phyloP scores from a whole-genome alignment of 305 asterid genomes.

The Solanum hybrid region DNA sequence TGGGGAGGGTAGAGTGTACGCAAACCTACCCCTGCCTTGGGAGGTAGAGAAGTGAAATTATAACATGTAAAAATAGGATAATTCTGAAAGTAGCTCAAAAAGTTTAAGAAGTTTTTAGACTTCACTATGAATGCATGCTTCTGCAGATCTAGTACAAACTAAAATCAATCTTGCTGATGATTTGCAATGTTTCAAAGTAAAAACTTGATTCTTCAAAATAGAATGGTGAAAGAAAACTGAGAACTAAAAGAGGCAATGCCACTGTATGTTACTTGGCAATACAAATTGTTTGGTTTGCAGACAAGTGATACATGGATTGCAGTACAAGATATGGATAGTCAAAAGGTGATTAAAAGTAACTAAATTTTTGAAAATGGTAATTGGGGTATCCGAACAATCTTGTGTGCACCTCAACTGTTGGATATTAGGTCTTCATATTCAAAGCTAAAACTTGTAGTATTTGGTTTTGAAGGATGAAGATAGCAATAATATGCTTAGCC shows the following conservation, averaged over 20 bases:
- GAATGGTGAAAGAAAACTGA: background rate
- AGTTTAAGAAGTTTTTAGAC: background rate
- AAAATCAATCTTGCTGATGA: background rate
- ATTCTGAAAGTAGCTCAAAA: slow-evolving; percentile 3
- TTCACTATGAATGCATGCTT: background rate
- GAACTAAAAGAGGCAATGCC: background rate
- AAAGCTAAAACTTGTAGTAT: background rate
- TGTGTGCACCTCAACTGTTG: background rate
- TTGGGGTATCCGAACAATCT: background rate
- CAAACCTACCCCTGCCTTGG: background rate
- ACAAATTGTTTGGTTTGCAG: background rate
- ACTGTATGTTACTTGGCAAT: background rate
- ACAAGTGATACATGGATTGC: background rate
- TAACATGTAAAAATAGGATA: background rate
- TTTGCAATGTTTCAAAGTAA: background rate
- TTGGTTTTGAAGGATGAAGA: background rate
- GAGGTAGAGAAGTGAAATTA: background rate
- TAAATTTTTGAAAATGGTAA: background rate
- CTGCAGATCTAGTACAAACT: background rate
- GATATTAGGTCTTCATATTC: background rate
- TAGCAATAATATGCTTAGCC: background rate
- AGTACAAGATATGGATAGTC: background rate
- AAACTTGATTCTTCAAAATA: background rate
- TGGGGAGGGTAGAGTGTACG: background rate
- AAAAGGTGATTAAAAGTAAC: background rate